These are phyloP conservation scores for Raphidocelis subcapitata DNA, from an alignment of 139 green algal species.

Conservation along the genomic window DNA sequence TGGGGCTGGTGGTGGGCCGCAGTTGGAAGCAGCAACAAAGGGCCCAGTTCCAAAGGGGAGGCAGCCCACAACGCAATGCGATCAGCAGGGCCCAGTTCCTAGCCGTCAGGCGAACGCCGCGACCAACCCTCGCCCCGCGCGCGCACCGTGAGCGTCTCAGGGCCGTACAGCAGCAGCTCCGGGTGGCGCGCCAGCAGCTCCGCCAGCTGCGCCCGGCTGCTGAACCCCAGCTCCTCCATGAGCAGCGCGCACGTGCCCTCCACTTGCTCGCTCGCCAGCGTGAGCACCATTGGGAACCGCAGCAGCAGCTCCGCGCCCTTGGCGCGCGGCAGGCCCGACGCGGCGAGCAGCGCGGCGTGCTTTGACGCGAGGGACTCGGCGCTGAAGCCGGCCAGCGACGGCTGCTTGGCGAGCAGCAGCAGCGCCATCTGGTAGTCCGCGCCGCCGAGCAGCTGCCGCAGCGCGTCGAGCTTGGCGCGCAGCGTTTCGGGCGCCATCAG, in stretches of 20 bases:
- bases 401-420: not conserved
- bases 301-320: not conserved
- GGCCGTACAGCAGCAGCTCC: not conserved
- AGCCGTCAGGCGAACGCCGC: too few species aligned
- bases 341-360: conserved; percentile 1
- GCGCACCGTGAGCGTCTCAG: not conserved
- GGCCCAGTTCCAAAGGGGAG: too few species aligned
- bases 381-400: conserved; percentile 1
- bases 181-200: conserved; percentile 9
- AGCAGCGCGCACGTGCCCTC: conserved; percentile 1
- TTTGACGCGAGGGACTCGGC: not conserved
- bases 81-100: too few species aligned
- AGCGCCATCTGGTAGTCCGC: conserved; percentile 7
- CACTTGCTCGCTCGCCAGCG: not conserved
- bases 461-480: not conserved
- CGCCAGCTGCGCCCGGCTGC: not conserved
- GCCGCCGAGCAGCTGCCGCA: conserved; percentile 3
- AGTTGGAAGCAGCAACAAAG: too few species aligned
- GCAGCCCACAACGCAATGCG: too few species aligned
- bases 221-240: conserved; percentile 13
- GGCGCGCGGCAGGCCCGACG: not conserved
- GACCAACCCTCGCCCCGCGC: not conserved
- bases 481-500: not conserved
- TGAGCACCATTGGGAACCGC: conserved; percentile 5
- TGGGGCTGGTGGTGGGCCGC: too few species aligned